phyloP scores from a whole-genome alignment of 768 basidiomycete genomes.

The Phylloporus scabripes region DNA sequence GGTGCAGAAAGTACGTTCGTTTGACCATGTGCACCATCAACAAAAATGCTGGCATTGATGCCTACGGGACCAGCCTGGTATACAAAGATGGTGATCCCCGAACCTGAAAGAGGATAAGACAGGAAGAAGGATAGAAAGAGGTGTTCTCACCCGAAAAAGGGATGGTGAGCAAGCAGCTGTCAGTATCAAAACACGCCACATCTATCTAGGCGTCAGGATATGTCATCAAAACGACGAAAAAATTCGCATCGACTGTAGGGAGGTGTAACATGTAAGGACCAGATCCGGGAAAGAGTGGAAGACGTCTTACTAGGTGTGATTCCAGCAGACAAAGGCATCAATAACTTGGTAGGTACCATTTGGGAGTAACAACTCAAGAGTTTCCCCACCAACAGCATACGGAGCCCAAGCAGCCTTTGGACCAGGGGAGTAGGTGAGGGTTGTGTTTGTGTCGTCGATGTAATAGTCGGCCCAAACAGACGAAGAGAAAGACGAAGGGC shows the following conservation, averaged over 20 bases:
- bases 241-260: slow-evolving; percentile 18
- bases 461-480: slow-evolving; percentile 16
- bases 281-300: background rate
- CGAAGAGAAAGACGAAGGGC: slow-evolving; percentile 1
- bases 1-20: slow-evolving; percentile 17
- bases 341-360: slow-evolving; percentile 17
- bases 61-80: slow-evolving; percentile 23
- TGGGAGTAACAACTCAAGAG: slow-evolving; percentile 15
- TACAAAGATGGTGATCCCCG: slow-evolving; percentile 21
- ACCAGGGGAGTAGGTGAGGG: slow-evolving; percentile 20
- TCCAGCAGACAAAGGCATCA: slow-evolving; percentile 21
- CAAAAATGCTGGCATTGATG: slow-evolving; percentile 14
- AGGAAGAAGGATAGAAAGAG: background rate
- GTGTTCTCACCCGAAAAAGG: too few species aligned
- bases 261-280: slow-evolving; percentile 3
- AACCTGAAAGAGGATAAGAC: slow-evolving; percentile 10
- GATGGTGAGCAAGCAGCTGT: too few species aligned
- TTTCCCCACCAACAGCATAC: slow-evolving; percentile 7
- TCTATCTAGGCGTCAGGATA: slow-evolving; percentile 6
- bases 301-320: slow-evolving; percentile 21
- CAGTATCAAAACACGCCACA: slow-evolving; percentile 17
- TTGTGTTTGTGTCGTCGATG: slow-evolving; percentile 22
- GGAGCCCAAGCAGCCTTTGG: slow-evolving; percentile 23
- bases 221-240: background rate
- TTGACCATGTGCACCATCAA: slow-evolving; percentile 10